These are phyloP conservation scores for Alternaria solani DNA, from an alignment of 2,329 filamentous ascomycete species.

Conservation along the genomic window DNA sequence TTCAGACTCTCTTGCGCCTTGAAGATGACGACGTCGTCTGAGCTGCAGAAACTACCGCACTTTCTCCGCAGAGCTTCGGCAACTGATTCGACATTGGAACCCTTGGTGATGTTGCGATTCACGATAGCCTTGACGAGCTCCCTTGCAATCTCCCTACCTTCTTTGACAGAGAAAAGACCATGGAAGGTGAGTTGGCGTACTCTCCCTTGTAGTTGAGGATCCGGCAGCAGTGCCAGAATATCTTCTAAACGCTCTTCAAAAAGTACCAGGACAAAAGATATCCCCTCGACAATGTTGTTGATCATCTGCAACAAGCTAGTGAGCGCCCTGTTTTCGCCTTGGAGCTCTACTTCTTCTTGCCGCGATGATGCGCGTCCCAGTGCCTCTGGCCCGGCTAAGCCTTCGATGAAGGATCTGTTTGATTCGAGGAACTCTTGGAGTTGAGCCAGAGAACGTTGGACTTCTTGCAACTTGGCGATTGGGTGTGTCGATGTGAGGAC, in stretches of 20 bases:
- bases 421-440: constrained; percentile 81
- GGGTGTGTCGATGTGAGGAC: constrained; percentile 72
- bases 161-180: constrained; percentile 78
- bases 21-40: constrained; percentile 97
- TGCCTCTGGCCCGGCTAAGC: constrained; percentile 88
- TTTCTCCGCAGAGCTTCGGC: constrained; percentile 90
- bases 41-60: constrained; percentile 96
- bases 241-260: constrained; percentile 94
- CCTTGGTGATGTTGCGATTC: constrained; percentile 95
- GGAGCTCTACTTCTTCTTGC: constrained; percentile 89
- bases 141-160: constrained; percentile 89
- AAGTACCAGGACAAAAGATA: constrained; percentile 92
- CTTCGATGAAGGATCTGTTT: constrained; percentile 94
- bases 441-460: constrained; percentile 82
- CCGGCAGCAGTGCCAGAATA: constrained; percentile 79
- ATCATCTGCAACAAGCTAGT: constrained; percentile 86
- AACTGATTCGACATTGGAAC: constrained; percentile 96
- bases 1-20: constrained; percentile 96
- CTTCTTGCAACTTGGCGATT: constrained; percentile 71
- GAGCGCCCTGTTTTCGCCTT: constrained; percentile 92
- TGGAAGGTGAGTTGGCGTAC: constrained; percentile 86
- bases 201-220: constrained; percentile 68
- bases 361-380: constrained; percentile 79
- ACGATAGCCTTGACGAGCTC: constrained; percentile 97
- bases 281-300: constrained; percentile 91